Evolutionary conservation across 176 grass and related monocot genomes (phyloP).

Genomic region (Zoysia japonica): DNA sequence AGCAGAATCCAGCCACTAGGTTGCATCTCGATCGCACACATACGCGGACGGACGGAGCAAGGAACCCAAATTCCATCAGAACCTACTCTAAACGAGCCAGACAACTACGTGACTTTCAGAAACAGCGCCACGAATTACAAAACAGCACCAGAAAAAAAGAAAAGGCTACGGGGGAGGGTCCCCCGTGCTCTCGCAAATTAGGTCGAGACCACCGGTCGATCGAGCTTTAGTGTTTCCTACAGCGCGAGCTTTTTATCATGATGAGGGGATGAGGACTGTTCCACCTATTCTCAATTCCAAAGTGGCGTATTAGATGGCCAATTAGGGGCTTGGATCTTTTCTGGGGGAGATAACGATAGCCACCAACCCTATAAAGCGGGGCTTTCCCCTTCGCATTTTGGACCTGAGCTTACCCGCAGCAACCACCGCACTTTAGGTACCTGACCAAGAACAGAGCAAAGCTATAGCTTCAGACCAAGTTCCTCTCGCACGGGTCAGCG

Average conservation of each 20-base stretch:
- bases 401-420: constrained; percentile 40
- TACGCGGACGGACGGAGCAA: constrained; percentile 22
- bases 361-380: constrained; percentile 58
- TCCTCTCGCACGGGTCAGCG: neutral
- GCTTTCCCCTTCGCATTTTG: constrained; percentile 29
- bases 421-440: constrained; percentile 41
- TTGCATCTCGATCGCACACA: neutral
- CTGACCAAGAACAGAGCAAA: constrained; percentile 7
- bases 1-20: constrained; percentile 26
- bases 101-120: constrained; percentile 18
- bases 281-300: constrained; percentile 48
- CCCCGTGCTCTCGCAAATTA: constrained; percentile 40
- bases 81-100: constrained; percentile 4
- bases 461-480: neutral
- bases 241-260: constrained; percentile 52
- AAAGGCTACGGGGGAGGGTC: neutral
- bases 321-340: constrained; percentile 36
- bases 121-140: constrained; percentile 7
- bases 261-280: constrained; percentile 56
- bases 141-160: neutral
- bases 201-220: constrained; percentile 31
- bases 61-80: constrained; percentile 39
- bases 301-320: constrained; percentile 33
- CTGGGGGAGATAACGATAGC: neutral
- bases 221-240: neutral